Base-by-base conservation (phyloP, 2,329 filamentous ascomycete species). In the Aaosphaeria pasadenensis region DNA sequence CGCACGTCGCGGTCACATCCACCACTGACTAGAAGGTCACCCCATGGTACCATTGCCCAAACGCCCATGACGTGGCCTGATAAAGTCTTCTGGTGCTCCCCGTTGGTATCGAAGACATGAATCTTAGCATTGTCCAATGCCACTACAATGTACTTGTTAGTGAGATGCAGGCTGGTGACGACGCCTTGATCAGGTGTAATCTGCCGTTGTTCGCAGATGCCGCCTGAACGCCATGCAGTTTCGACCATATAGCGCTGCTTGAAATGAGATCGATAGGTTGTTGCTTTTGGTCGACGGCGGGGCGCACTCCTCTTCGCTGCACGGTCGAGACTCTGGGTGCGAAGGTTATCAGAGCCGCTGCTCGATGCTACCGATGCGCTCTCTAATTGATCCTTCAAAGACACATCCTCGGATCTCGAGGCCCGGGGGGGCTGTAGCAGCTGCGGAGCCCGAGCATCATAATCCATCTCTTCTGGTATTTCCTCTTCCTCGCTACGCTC, bases 31-130 rank as follows among this genome's bases (percentile, higher is more conserved):
- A 99, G 79, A 45, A 89, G 87, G 68, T 99, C 92, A 50, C 89
- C 92, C 89, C 91, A 96, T 5, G 94, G 94, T 28, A 99, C 91
- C 92, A 99, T 97, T 43, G 94, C 94, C 94, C 94, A 99, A 17
- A 99, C 94, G 38, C 94, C 94, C 94, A 99, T 99, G 40, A 97
- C 89, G 74, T 99, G 94, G 7, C 94, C 94, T 64, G 94, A 87
- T 30, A 99, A 75, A 2, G 90, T 96, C 67, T 91, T 89, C 60
- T 95, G 85, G 55, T 90, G 85, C 58, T 91, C 86, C 32, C 94
- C 94, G 57, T 94, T 84, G 1, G 90, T 91, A 68, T 97, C 89
- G 66, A 97, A 99, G 29, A 99, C 91, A 71, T 99, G 94, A 41
- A 99, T 99, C 76, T 95, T 95, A 35, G 94, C 92, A 71, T 97